These are phyloP conservation scores for Lagenidium giganteum DNA, from an alignment of 352 stramenopile species.

Conservation along the genomic window DNA sequence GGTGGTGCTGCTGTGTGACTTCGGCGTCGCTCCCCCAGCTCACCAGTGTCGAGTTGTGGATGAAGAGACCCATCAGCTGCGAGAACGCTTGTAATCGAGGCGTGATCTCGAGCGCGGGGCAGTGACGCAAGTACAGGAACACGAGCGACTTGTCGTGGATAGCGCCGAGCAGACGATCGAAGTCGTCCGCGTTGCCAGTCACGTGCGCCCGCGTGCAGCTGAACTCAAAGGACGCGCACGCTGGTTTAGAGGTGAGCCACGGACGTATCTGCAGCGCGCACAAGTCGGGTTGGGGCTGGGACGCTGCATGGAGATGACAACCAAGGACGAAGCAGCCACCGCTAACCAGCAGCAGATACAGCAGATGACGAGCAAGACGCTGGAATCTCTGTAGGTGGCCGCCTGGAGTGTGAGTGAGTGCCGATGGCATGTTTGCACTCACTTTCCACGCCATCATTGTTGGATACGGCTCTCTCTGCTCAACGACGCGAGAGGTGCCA, in stretches of 20 bases:
- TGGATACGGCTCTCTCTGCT: too few relatives aligned
- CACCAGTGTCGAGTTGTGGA: slow-evolving; percentile 33
- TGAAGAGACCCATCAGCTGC: slow-evolving; percentile 20
- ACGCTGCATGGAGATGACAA: not conserved
- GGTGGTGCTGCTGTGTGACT: slow-evolving; percentile 15
- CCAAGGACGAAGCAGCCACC: not conserved
- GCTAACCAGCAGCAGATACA: slow-evolving; percentile 4
- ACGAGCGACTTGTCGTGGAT: slow-evolving; percentile 15
- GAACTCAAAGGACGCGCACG: slow-evolving; percentile 3
- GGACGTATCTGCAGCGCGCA: slow-evolving; percentile 1
- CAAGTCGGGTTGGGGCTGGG: not conserved
- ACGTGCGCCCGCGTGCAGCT: slow-evolving; percentile 7
- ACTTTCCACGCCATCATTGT: too few relatives aligned
- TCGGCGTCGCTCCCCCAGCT: slow-evolving; percentile 19
- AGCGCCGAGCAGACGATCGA: not conserved
- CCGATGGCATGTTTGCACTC: too few relatives aligned
- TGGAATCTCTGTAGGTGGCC: too few relatives aligned
- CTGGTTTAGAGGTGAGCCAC: slow-evolving; percentile 1
- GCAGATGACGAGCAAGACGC: too few relatives aligned
- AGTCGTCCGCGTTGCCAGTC: slow-evolving; percentile 1
- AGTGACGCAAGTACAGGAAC: slow-evolving; percentile 28
- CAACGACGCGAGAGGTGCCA: too few relatives aligned
- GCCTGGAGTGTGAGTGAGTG: too few relatives aligned
- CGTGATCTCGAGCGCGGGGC: slow-evolving; percentile 20
- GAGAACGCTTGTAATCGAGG: slow-evolving; percentile 18